Evolutionary conservation across 495 filamentous ascomycete species (phyloP), one percentile per base, ranked within the genome.

Genomic region (Podospora conica): DNA sequence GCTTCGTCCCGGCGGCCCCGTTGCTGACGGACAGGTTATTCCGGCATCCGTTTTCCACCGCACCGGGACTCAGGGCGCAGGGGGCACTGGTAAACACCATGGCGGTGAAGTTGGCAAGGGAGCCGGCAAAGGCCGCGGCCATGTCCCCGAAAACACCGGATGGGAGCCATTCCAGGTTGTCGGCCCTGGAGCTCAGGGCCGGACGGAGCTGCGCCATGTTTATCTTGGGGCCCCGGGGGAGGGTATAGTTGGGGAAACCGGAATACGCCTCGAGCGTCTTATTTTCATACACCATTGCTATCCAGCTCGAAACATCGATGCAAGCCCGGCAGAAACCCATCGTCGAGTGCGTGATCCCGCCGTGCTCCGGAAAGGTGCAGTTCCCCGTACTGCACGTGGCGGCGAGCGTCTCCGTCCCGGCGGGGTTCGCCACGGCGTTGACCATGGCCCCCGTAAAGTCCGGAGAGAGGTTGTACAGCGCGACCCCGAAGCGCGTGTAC

Each of bases 241-340:
- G 24, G 21, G 56, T 58, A 22, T 58, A 58, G 56, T 58, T 58
- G 21, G 9, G 7, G 9, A 22, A 6, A 8, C 24, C 9, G 20
- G 22, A 24, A n/a, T n/a, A n/a, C n/a, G n/a, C n/a, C n/a, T n/a
- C n/a, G 56, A 11, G 9, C 5, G 20, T 25, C n/a, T n/a, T n/a
- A n/a, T n/a, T n/a, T n/a, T n/a, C n/a, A n/a, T n/a, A n/a, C n/a
- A n/a, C n/a, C n/a, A n/a, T n/a, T n/a, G n/a, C n/a, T 8, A 58
- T 28, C 9, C 9, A 28, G 21, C 56, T 11, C 9, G 56, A 25
- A 24, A 58, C 3, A 20, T 58, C 56, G 24, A 28, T 9, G 20
- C 56, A 58, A 20, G 56, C 56, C 67, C 69, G 18, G 66, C 72
- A 11, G 68, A 59, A 54, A 65, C 69, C 58, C 56, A 67, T 63